These are phyloP conservation scores for Russula olivacea DNA, from an alignment of 768 basidiomycete species.

Conservation along the genomic window DNA sequence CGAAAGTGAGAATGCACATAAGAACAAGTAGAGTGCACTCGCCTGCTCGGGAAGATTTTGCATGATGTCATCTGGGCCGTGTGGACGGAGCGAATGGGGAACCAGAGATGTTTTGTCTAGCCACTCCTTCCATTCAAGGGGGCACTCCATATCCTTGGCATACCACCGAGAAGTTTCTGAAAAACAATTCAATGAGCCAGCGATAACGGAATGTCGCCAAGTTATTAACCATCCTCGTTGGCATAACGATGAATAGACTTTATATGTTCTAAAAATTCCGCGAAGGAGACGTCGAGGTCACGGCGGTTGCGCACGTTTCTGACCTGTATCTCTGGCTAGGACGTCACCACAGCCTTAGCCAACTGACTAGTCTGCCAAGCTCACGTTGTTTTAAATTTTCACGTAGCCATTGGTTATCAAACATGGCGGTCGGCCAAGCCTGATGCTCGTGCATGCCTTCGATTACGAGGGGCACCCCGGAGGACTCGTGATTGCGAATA, in stretches of 20 bases:
- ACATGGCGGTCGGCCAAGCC: constrained; percentile 50
- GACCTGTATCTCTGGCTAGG: constrained; percentile 46
- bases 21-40: constrained; percentile 26
- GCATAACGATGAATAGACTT: constrained; percentile 1
- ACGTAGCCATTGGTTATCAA: constrained; percentile 51
- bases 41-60: constrained; percentile 50
- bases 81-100: constrained; percentile 48
- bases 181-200: constrained; percentile 6
- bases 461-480: constrained; percentile 61
- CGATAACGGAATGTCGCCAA: background rate
- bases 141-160: constrained; percentile 74
- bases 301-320: constrained; percentile 57
- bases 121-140: constrained; percentile 59
- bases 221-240: constrained; percentile 9
- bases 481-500: constrained; percentile 35
- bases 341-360: background rate
- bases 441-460: constrained; percentile 50
- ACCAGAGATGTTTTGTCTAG: constrained; percentile 43
- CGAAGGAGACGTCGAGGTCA: constrained; percentile 48
- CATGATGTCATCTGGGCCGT: constrained; percentile 52
- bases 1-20: constrained; percentile 7
- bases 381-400: constrained; percentile 29
- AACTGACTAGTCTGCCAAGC: background rate
- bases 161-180: constrained; percentile 60
- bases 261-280: constrained; percentile 42